Percentiles rank a stretch among this genome's conserved stretches.
Conservation (phyloP, 2,329 filamentous ascomycete species). For the Penicillium freii region DNA sequence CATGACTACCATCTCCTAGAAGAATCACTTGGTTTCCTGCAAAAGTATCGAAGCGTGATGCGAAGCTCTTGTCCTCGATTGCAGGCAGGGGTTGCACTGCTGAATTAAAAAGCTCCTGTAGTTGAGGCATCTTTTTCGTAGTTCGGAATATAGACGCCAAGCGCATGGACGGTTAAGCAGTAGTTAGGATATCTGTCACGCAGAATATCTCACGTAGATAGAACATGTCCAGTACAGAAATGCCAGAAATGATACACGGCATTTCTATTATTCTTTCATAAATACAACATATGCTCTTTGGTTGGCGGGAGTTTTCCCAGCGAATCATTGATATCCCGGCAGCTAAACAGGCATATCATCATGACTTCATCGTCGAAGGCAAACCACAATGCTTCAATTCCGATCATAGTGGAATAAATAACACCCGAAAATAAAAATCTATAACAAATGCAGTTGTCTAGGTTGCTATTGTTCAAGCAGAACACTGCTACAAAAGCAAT, state of each 20-base stretch:
- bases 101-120: constrained; percentile 37
- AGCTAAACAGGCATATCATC: constrained; percentile 30
- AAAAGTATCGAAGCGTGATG: constrained; percentile 43
- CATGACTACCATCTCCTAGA: constrained; percentile 51
- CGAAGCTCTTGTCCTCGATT: constrained; percentile 39
- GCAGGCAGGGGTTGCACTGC: constrained; percentile 39
- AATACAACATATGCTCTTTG: neutral
- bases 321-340: constrained; percentile 24
- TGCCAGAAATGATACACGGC: neutral
- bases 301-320: neutral
- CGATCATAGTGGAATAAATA: neutral
- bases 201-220: neutral
- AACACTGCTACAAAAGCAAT: neutral
- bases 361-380: constrained; percentile 31
- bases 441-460: neutral
- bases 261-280: neutral
- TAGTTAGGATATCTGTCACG: neutral
- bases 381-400: neutral
- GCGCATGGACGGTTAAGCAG: constrained; percentile 9
- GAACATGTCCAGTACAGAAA: neutral
- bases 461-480: neutral
- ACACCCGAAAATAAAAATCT: neutral
- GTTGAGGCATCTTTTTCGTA: constrained; percentile 25
- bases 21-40: constrained; percentile 44
- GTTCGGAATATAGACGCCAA: neutral